A percentile compares a stretch with the other conserved stretches of the same genome.
Conservation (phyloP, 331 rosid genomes). For the Erythrophleum ivorense region DNA sequence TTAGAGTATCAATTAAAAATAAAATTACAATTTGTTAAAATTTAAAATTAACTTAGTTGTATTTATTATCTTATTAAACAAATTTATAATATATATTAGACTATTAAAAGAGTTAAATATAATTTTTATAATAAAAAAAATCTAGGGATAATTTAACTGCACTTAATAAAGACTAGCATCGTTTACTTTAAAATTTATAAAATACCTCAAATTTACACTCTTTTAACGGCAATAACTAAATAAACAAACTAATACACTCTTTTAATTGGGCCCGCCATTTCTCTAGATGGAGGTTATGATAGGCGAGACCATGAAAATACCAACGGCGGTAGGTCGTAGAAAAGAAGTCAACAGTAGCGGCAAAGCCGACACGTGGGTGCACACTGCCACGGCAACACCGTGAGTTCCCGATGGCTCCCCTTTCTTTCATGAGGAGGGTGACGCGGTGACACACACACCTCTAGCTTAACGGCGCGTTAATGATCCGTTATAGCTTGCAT, state of each 20-base stretch:
- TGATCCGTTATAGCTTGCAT: constrained; percentile 26
- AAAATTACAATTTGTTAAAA: too few relatives aligned
- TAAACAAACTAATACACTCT: neutral
- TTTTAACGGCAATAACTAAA: neutral
- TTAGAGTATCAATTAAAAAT: too few relatives aligned
- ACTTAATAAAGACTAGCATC: too few relatives aligned
- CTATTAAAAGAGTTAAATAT: too few relatives aligned
- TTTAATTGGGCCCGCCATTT: constrained; percentile 1
- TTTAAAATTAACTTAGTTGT: too few relatives aligned
- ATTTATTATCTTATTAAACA: too few relatives aligned
- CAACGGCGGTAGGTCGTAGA: too few relatives aligned
- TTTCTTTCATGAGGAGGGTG: neutral
- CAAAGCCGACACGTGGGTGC: constrained; percentile 27
- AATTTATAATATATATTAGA: too few relatives aligned
- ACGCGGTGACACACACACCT: neutral
- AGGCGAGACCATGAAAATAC: too few relatives aligned
- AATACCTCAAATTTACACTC: constrained; percentile 30
- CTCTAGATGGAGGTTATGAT: neutral
- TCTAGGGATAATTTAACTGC: too few relatives aligned
- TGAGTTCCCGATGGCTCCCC: neutral
- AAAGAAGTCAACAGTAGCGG: constrained; percentile 1
- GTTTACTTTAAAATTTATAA: too few relatives aligned
- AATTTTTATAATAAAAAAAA: too few relatives aligned
- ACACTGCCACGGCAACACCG: constrained; percentile 25
- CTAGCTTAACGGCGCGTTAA: constrained; percentile 30